Evolutionary conservation across 177 flowering plant genomes (phyloP).

Genomic region (Telopea speciosissima): DNA sequence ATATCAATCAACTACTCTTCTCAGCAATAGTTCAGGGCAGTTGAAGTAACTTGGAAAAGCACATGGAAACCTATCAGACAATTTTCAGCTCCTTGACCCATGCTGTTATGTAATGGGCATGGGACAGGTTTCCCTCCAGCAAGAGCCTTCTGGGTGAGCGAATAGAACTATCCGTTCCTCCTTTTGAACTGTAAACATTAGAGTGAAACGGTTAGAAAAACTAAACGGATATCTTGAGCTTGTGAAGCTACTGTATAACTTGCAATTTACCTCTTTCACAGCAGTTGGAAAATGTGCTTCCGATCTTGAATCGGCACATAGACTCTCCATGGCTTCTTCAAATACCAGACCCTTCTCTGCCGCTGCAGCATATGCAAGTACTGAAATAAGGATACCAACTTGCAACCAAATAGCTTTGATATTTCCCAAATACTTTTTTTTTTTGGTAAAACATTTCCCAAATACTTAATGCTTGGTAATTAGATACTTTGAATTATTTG

Average conservation of each 20-base stretch:
- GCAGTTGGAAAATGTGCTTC: constrained; percentile 97
- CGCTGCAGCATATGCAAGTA: constrained; percentile 83
- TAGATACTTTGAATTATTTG: background rate
- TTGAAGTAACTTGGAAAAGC: constrained; percentile 9
- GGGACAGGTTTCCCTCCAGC: constrained; percentile 84
- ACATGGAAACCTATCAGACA: constrained; percentile 10
- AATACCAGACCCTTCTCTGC: constrained; percentile 65
- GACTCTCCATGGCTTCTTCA: constrained; percentile 63
- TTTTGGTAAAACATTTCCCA: too few relatives aligned
- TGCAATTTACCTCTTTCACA: constrained; percentile 74
- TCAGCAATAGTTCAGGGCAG: constrained; percentile 51
- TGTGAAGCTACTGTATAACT: background rate
- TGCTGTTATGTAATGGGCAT: constrained; percentile 85
- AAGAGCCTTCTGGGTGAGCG: constrained; percentile 68
- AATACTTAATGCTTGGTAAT: background rate
- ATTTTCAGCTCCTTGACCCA: constrained; percentile 88
- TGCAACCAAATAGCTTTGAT: constrained; percentile 22
- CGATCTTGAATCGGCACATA: constrained; percentile 93
- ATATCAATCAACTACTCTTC: constrained; percentile 57
- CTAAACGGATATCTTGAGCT: background rate
- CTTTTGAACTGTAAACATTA: constrained; percentile 70
- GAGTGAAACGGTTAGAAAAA: background rate
- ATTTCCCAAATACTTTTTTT: background rate
- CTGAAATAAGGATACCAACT: constrained; percentile 76
- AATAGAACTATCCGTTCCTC: constrained; percentile 98